phyloP scores from a whole-genome alignment of 345 rosid genomes.

The Ceriops decandra region DNA sequence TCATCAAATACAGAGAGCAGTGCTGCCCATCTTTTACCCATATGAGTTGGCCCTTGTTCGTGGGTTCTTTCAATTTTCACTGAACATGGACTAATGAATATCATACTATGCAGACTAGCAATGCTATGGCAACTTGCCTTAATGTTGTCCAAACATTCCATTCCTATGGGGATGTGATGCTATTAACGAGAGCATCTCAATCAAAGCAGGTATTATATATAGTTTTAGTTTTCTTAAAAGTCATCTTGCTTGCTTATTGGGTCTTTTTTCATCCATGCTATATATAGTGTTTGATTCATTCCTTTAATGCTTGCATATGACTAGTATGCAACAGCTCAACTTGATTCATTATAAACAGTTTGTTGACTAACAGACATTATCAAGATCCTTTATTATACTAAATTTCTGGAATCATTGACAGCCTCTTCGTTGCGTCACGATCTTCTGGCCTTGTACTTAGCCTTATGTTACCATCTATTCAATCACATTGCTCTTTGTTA shows the following conservation, averaged over 20 bases:
- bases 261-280: too few relatives aligned
- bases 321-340: too few relatives aligned
- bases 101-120: slow-evolving; percentile 58
- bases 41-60: background rate
- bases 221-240: background rate
- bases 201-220: slow-evolving; percentile 46
- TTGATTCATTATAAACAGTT: too few relatives aligned
- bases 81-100: slow-evolving; percentile 17
- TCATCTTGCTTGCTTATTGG: slow-evolving; percentile 1
- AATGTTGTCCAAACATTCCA: slow-evolving; percentile 84
- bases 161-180: slow-evolving; percentile 87
- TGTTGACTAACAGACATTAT: too few relatives aligned
- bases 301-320: too few relatives aligned
- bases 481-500: too few relatives aligned
- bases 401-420: too few relatives aligned
- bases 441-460: too few relatives aligned
- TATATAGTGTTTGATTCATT: too few relatives aligned
- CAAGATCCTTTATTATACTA: too few relatives aligned
- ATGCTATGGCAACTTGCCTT: slow-evolving; percentile 66
- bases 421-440: too few relatives aligned
- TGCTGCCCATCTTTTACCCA: background rate
- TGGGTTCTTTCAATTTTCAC: slow-evolving; percentile 9
- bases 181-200: slow-evolving; percentile 62
- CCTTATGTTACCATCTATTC: too few relatives aligned
- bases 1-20: background rate